phyloP scores from a whole-genome alignment of 805 yeast species.

The Candida montana region DNA sequence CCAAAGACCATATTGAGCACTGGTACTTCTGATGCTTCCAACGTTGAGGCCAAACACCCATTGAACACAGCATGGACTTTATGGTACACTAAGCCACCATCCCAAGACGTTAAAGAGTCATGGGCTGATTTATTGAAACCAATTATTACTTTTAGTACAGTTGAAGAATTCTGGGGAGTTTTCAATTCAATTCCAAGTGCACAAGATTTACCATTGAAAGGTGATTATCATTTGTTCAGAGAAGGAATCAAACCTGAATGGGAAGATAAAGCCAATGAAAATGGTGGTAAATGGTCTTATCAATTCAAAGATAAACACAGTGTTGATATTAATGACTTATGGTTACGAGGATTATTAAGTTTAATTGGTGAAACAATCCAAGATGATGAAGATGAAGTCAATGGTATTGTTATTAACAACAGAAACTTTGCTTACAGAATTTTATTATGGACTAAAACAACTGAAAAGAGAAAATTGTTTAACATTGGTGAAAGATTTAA shows the following conservation, averaged over 20 bases:
- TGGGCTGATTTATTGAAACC: constrained; percentile 94
- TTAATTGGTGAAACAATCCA: constrained; percentile 92
- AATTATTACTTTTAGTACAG: constrained; percentile 86
- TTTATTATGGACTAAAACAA: constrained; percentile 90
- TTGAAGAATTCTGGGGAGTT: constrained; percentile 98
- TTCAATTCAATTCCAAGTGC: constrained; percentile 91
- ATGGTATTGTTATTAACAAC: constrained; percentile 88
- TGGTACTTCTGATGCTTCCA: constrained; percentile 25
- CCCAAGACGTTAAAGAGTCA: constrained; percentile 56
- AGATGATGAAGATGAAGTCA: constrained; percentile 77
- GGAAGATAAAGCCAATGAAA: constrained; percentile 85
- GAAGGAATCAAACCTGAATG: constrained; percentile 96
- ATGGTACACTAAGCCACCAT: constrained; percentile 95
- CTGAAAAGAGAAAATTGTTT: constrained; percentile 55
- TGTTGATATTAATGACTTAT: constrained; percentile 74
- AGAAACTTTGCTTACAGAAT: constrained; percentile 79
- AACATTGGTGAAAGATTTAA: constrained; percentile 85
- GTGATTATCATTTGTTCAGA: constrained; percentile 94
- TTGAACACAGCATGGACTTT: constrained; percentile 88
- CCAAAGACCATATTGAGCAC: constrained; percentile 14
- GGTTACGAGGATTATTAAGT: constrained; percentile 85
- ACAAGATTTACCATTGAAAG: constrained; percentile 80
- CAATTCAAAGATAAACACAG: constrained; percentile 58
- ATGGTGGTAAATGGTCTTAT: constrained; percentile 94
- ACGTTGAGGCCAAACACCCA: constrained; percentile 55